phyloP scores from a whole-genome alignment of 495 filamentous ascomycete species.

The Neurospora sp. region DNA sequence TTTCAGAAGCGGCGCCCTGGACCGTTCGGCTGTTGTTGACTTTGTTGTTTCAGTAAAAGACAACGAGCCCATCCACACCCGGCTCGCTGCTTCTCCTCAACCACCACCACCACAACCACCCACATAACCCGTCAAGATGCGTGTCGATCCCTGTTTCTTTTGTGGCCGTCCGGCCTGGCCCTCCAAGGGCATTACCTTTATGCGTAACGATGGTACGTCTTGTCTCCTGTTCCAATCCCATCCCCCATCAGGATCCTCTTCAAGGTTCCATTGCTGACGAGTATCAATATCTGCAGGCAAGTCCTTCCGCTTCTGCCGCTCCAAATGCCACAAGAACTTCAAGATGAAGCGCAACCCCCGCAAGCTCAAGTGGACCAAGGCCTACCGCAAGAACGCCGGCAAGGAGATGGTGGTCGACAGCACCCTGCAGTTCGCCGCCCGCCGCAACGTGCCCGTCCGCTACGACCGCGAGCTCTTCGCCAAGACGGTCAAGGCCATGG shows the following conservation, averaged over 20 bases:
- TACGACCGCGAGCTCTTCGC: constrained; percentile 88
- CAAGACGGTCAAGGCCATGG: constrained; percentile 84
- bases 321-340: constrained; percentile 96
- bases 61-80: not conserved
- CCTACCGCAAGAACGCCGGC: constrained; percentile 64
- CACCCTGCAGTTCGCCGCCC: constrained; percentile 81
- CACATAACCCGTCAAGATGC: constrained; percentile 24
- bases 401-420: constrained; percentile 94
- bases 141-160: constrained; percentile 81
- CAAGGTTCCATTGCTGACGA: too few species aligned
- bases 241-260: too few species aligned
- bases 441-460: constrained; percentile 87
- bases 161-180: constrained; percentile 79
- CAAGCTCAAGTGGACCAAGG: constrained; percentile 83
- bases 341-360: constrained; percentile 88
- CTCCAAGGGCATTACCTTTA: constrained; percentile 71
- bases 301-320: constrained; percentile 65
- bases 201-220: constrained; percentile 58
- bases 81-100: not conserved
- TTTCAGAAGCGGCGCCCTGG: constrained; percentile 2
- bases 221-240: not conserved
- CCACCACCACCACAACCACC: constrained; percentile 3
- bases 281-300: constrained; percentile 16
- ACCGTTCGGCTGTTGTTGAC: not conserved
- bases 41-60: not conserved